Percentiles rank a stretch among this genome's conserved stretches.
Evolutionary conservation across 441 rosid species (phyloP).

Genomic region (Jatropha podagrica): DNA sequence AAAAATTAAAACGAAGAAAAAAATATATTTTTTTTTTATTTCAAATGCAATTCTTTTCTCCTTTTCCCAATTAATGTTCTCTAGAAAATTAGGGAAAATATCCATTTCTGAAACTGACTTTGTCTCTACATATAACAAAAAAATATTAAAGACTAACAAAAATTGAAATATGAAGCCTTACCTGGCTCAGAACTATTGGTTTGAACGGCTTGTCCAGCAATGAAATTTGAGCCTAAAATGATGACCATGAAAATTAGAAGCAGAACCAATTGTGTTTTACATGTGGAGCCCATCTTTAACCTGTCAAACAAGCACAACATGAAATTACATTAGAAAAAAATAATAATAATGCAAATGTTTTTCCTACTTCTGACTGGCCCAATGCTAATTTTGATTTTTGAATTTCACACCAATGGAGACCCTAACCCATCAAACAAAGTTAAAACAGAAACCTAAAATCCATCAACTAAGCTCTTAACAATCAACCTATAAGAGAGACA

Average conservation of each 20-base stretch:
- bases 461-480: constrained; percentile 20
- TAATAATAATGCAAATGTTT: neutral
- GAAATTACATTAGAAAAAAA: neutral
- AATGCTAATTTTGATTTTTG: constrained; percentile 4
- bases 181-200: constrained; percentile 29
- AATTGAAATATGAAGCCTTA: constrained; percentile 9
- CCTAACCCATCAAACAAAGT: constrained; percentile 25
- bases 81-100: neutral
- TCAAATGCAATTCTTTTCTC: neutral
- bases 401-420: neutral
- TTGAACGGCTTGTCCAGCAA: constrained; percentile 21
- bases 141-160: neutral
- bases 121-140: too few species aligned
- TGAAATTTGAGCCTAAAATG: constrained; percentile 25
- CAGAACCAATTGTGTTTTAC: constrained; percentile 1
- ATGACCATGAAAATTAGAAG: constrained; percentile 18
- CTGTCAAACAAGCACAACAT: constrained; percentile 31
- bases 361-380: constrained; percentile 8
- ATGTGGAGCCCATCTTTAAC: constrained; percentile 31
- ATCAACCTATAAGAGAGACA: neutral
- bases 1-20: too few species aligned
- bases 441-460: constrained; percentile 9
- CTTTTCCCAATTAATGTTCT: neutral
- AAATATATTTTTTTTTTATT: neutral
- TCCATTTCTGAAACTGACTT: neutral